These are phyloP conservation scores for Pseudopithomyces maydicus DNA, from an alignment of 2,329 filamentous ascomycete genomes.

Conservation along the genomic window DNA sequence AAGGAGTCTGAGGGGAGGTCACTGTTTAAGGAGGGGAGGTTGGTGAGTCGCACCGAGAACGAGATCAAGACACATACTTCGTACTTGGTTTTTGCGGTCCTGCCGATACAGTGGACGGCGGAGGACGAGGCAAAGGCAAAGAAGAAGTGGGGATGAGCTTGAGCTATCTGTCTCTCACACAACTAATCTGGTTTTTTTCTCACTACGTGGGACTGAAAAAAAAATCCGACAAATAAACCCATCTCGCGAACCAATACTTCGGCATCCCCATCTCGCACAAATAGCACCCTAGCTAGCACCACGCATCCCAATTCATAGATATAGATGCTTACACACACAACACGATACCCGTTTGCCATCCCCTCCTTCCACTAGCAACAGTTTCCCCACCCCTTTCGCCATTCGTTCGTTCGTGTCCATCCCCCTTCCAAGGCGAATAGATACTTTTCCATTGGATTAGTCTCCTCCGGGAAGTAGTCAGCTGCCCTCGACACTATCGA, in stretches of 20 bases:
- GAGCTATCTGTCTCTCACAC: not conserved
- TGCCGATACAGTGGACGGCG: slow-evolving; percentile 84
- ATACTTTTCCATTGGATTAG: not conserved
- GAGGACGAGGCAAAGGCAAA: slow-evolving; percentile 75
- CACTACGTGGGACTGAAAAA: not conserved
- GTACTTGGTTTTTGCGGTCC: slow-evolving; percentile 90
- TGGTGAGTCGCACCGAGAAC: slow-evolving; percentile 80
- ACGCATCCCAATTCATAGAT: no score
- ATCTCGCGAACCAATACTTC: no score
- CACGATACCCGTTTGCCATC: no score
- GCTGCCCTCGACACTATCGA: not conserved
- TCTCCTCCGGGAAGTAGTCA: not conserved
- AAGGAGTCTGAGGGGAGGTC: slow-evolving; percentile 38
- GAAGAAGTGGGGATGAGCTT: slow-evolving; percentile 43
- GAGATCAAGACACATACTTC: slow-evolving; percentile 96
- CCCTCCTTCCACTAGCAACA: no score
- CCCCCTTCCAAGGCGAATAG: not conserved
- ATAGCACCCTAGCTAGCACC: no score
- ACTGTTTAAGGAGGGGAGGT: slow-evolving; percentile 72
- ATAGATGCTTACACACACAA: no score
- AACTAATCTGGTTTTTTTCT: no score
- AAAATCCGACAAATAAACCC: no score
- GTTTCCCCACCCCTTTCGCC: no score
- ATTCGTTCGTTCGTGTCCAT: no score
- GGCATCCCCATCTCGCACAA: no score